Evolutionary conservation across 2,329 filamentous ascomycete genomes (phyloP), one percentile per base, ranked within the genome.

Genomic region (Septoria linicola): DNA sequence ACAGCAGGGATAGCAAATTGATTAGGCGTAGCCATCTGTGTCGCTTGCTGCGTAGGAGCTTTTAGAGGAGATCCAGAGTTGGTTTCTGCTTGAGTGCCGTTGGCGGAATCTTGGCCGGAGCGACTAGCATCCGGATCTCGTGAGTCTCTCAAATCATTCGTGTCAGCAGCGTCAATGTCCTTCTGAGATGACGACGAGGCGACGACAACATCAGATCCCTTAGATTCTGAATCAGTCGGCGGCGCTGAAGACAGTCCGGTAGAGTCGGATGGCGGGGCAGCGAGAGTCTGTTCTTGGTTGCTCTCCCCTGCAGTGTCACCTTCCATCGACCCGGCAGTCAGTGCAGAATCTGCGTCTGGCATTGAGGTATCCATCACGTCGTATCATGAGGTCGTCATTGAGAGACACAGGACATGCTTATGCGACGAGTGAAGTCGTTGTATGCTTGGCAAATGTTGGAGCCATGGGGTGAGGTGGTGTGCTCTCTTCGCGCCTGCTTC

Each of bases 1-100:
- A 66, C 64, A 4, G 70, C 66, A 23, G 72, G 19, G 8, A 68
- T 11, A 67, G 66, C 35, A 74, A 61, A 49, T 71, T 72, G 57
- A 16, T 73, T 70, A 56, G 71, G 72, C 8, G 44, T 48, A 13
- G 36, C 23, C 36, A 30, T 36, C 16, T 20, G 19, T 35, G 32
- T 13, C 16, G 36, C 7, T n/a, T 16, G 17, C 4, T 48, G 21
- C 25, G 20, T 17, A 16, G 8, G 16, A 39, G 16, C 16, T 39
- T 6, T 8, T 3, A 35, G 39, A 21, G 17, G 10, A 21, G 35
- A 8, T 47, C 11, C 35, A 5, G 16, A 14, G 14, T 16, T 31
- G 43, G 11, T 19, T 27, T 6, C 10, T n/a, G 14, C 34, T 6
- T 37, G 8, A 37, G 34, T n/a, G 14, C 7, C 20, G 16, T 25